Base-by-base conservation (phyloP, 2,329 filamentous ascomycete genomes). In the Colletotrichum cereale region DNA sequence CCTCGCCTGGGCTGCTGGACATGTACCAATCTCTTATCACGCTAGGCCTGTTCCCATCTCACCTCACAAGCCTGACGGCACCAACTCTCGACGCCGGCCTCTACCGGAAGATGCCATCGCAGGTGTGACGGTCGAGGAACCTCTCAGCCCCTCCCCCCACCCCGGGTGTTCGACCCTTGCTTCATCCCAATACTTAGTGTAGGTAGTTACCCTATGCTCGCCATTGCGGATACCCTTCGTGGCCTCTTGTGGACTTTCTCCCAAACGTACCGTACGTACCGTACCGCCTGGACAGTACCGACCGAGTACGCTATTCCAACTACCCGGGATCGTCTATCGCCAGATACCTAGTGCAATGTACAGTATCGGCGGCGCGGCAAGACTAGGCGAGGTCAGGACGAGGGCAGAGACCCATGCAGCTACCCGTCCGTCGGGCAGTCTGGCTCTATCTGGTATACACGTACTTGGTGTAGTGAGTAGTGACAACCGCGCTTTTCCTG, bases 71-170 rank as follows among this genome's bases (percentile, higher is more conserved):
- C 42, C 42, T 44, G 42, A 21, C 42, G 6, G 42, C 42, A 21
- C 42, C 42, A 21, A 44, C 42, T 52, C 24, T 52, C 48, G 16
- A 52, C 48, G 14, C 26, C 11, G 8, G 10, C 31, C 14, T 8
- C 2, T 29, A 16, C 52, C 31, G 21, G 52, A 47, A 26, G 40
- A 60, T 60, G 40, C 56, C 56, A 31, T 50, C 38, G 24, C 62
- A 64, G 16, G 26, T 61, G 55, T 52, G 34, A 31, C 42, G 60
- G n/a, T 31, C 60, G 60, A 40, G n/a, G 38, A 50, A 50, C 53
- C 34, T 38, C 31, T 14, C n/a, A 48, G n/a, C n/a, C n/a, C n/a
- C n/a, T n/a, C n/a, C n/a, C n/a, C n/a, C n/a, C n/a, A n/a, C n/a
- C n/a, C n/a, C n/a, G n/a, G n/a, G 48, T 24, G 48, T 18, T n/a